Conservation (phyloP, 2,329 filamentous ascomycete species). For the Colletotrichum noveboracense region DNA sequence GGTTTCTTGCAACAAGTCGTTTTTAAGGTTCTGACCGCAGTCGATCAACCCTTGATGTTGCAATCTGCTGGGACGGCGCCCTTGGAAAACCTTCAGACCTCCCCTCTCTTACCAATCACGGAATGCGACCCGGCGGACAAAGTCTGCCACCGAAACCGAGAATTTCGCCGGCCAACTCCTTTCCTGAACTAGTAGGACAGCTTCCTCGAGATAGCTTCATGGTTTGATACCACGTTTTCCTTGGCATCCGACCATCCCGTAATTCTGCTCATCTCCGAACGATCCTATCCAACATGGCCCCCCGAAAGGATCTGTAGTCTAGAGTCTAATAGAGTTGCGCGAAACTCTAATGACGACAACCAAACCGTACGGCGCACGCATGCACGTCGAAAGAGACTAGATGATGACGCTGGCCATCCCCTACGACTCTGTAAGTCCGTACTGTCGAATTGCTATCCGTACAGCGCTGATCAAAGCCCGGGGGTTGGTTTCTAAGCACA, state of each 20-base stretch:
- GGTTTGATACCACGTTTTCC: neutral
- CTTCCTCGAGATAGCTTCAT: neutral
- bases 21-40: neutral
- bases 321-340: neutral
- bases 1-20: neutral
- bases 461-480: neutral
- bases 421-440: neutral
- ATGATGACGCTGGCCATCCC: neutral
- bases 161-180: neutral
- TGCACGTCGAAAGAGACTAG: neutral
- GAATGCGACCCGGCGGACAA: neutral
- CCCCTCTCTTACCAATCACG: neutral
- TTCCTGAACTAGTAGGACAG: neutral
- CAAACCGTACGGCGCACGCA: neutral
- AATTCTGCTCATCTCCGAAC: neutral
- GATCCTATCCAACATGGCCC: neutral
- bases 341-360: neutral
- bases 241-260: neutral
- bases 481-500: neutral
- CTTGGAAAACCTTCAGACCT: neutral
- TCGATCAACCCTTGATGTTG: neutral
- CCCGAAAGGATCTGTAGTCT: neutral
- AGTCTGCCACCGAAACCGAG: neutral
- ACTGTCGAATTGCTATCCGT: neutral
- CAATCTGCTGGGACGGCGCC: neutral